These are phyloP conservation scores for Tricholomella constricta DNA, from an alignment of 768 basidiomycete species.

Conservation along the genomic window DNA sequence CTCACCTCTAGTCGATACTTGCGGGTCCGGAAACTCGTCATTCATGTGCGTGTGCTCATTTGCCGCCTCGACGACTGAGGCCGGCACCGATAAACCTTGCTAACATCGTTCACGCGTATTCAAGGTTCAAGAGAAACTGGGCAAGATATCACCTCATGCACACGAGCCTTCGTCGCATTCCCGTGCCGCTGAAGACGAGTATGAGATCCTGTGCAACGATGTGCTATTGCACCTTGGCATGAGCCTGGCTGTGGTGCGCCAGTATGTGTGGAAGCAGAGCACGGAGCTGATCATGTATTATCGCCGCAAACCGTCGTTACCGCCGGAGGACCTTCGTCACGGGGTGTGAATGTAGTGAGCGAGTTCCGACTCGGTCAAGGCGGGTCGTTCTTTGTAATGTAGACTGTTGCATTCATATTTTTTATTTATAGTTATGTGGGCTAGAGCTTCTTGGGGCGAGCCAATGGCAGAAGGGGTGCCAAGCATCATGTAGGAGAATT, in stretches of 20 bases:
- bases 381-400: no score
- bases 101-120: not conserved
- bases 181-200: constrained; percentile 66
- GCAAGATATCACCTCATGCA: constrained; percentile 37
- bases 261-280: constrained; percentile 83
- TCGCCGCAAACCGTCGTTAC: constrained; percentile 43
- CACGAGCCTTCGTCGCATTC: constrained; percentile 21
- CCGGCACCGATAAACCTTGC: not conserved
- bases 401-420: constrained; percentile 11
- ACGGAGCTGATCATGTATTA: constrained; percentile 79
- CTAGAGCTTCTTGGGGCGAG: not conserved
- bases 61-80: not conserved
- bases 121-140: constrained; percentile 88
- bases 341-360: not conserved
- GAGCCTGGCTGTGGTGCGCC: constrained; percentile 88
- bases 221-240: constrained; percentile 80
- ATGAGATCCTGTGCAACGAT: constrained; percentile 90
- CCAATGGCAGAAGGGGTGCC: no score
- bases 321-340: not conserved
- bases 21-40: constrained; percentile 79
- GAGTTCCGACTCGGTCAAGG: no score
- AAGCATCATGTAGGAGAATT: no score
- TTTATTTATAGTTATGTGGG: constrained; percentile 13
- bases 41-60: constrained; percentile 59
- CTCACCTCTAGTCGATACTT: constrained; percentile 87